These are phyloP conservation scores for Pistacia atlantica DNA, from an alignment of 345 rosid genomes.

Conservation along the genomic window DNA sequence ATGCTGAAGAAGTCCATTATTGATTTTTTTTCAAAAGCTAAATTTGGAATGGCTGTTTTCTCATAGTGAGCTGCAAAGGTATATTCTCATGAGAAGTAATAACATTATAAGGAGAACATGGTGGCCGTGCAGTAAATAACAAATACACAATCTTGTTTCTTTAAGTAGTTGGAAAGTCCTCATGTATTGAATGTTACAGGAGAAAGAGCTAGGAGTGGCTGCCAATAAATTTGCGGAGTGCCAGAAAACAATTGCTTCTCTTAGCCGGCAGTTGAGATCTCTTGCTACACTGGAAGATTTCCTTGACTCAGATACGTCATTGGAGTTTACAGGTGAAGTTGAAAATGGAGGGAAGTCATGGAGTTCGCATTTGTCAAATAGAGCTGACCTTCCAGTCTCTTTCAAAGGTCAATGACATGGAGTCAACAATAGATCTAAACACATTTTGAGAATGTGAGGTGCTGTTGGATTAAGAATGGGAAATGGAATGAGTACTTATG, in stretches of 20 bases:
- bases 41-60: no score
- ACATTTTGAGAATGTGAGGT: background rate
- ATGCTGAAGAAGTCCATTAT: no score
- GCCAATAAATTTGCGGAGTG: slow-evolving; percentile 78
- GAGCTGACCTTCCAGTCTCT: slow-evolving; percentile 7
- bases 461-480: no score
- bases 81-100: background rate
- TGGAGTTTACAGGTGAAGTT: slow-evolving; percentile 22
- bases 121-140: background rate
- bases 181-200: slow-evolving; percentile 40
- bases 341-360: slow-evolving; percentile 17
- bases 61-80: no score
- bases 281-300: slow-evolving; percentile 67
- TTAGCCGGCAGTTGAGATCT: slow-evolving; percentile 60
- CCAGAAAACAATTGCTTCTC: slow-evolving; percentile 82
- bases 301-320: slow-evolving; percentile 39
- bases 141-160: background rate
- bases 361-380: slow-evolving; percentile 13
- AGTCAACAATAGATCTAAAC: slow-evolving; percentile 2
- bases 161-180: background rate
- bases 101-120: background rate
- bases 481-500: no score
- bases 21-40: no score
- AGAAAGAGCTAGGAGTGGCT: slow-evolving; percentile 66
- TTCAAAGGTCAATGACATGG: slow-evolving; percentile 11